Percentiles rank a stretch among this genome's conserved stretches.
phyloP scores from a whole-genome alignment of 768 basidiomycete species.

The Macrocybe gigantea region DNA sequence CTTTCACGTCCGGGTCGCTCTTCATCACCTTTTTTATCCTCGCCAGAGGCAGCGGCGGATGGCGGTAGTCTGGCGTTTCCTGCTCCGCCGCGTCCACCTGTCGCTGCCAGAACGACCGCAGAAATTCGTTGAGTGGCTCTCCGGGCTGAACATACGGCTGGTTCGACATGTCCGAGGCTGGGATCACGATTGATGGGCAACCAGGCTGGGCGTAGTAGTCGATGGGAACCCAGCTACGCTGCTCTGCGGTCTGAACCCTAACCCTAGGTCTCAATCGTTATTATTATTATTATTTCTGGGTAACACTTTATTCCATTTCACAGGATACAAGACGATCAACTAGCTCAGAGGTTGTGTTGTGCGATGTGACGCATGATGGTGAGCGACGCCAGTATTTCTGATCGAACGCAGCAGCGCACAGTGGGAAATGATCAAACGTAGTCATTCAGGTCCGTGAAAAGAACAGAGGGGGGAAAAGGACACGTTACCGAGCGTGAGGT shows the following conservation, averaged over 20 bases:
- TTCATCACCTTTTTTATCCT: constrained; percentile 99
- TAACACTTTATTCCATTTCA: not conserved
- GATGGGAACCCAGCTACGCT: no score
- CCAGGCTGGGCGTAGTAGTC: no score
- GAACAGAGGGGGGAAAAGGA: not conserved
- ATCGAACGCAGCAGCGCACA: no score
- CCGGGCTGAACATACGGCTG: constrained; percentile 76
- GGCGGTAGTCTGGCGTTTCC: constrained; percentile 83
- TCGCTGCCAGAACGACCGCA: constrained; percentile 86
- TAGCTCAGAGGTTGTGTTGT: constrained; percentile 29
- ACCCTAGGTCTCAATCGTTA: constrained; percentile 3
- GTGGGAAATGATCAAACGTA: no score
- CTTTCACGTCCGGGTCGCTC: constrained; percentile 95
- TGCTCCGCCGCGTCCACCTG: constrained; percentile 84
- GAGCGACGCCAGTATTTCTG: constrained; percentile 49
- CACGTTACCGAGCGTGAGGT: constrained; percentile 23
- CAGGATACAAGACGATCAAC: no score
- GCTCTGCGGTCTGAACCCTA: constrained; percentile 5
- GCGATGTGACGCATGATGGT: constrained; percentile 57
- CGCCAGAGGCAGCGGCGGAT: constrained; percentile 86
- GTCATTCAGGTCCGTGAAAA: no score
- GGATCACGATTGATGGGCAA: not conserved
- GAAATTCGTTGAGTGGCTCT: constrained; percentile 81
- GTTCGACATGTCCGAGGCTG: constrained; percentile 16
- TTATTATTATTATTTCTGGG: not conserved